Conservation (phyloP, 805 yeast species). For the Lachancea meyersii region DNA sequence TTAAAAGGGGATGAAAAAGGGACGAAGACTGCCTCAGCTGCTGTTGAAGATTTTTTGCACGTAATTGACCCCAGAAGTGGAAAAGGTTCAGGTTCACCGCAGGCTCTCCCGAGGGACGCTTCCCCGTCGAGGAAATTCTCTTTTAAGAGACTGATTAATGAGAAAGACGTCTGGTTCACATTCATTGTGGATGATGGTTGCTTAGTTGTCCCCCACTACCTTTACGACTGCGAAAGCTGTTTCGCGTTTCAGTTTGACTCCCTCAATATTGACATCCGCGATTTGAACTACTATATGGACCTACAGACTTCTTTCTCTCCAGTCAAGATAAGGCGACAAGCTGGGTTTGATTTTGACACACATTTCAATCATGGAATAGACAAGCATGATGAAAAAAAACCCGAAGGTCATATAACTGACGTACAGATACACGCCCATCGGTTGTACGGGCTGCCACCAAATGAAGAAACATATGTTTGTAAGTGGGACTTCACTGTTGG, state of each 20-base stretch:
- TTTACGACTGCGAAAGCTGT: constrained; percentile 60
- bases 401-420: constrained; percentile 36
- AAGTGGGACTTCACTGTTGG: constrained; percentile 84
- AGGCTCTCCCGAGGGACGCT: not conserved
- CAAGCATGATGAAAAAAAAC: not conserved
- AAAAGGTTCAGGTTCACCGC: not conserved
- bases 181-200: constrained; percentile 68
- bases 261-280: constrained; percentile 73
- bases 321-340: constrained; percentile 32
- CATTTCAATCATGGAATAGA: constrained; percentile 16
- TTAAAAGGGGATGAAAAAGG: constrained; percentile 6
- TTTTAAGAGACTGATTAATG: constrained; percentile 52
- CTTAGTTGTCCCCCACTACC: constrained; percentile 61
- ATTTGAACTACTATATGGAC: constrained; percentile 91
- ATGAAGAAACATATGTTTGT: constrained; percentile 80
- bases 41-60: not conserved
- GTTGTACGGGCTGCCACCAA: constrained; percentile 88
- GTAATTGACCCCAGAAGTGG: not conserved
- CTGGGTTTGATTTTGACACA: constrained; percentile 10
- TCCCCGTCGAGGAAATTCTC: constrained; percentile 12
- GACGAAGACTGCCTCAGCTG: not conserved
- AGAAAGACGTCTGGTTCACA: constrained; percentile 67
- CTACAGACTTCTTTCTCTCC: constrained; percentile 70
- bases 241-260: constrained; percentile 56
- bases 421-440: constrained; percentile 76